Evolutionary conservation across 768 basidiomycete species (phyloP), one percentile per base, ranked within the genome.

Genomic region (Scleroderma bovista): DNA sequence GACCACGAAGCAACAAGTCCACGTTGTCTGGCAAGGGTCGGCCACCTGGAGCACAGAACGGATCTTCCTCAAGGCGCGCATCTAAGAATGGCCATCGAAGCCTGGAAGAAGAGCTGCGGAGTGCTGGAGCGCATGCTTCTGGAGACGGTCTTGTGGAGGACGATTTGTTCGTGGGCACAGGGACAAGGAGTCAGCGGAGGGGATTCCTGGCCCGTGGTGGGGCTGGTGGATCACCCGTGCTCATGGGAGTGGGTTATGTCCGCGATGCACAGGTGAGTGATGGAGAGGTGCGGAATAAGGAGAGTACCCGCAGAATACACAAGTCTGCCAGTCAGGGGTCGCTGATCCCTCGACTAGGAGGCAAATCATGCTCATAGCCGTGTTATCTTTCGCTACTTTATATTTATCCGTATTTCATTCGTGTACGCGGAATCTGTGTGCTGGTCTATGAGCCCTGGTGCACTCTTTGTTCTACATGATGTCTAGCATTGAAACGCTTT

Each of bases 141-240:
- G 73, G 71, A 8, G 62, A 61, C n/a, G 75, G 71, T 29, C 26
- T 29, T 5, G 5, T 29, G n/a, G 52, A 42, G n/a, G 29, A 50
- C 10, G 83, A 85, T 1, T 68, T 79, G 13, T 73, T 80, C 12
- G 64, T 72, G 2, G 84, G 76, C 16, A 73, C 78, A 2, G 85
- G 85, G 11, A 78, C 71, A 36, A 72, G 72, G 60, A 78, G 73
- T 45, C 79, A 74, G 56, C 71, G 66, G 16, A 68, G 61, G 5
- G 84, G 85, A 2, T 91, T 88, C 54, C 69, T 89, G 19, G 83
- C 85, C 3, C 83, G 80, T 57, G 88, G 88, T 12, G 88, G 88
- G 1, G 86, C 76, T 10, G 86, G 83, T 20, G 88, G 88, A 1
- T 51, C 60, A 1, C 83, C 87, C 1, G 82, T 91, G 11, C 80